Evolutionary conservation across 2,329 filamentous ascomycete species (phyloP), one percentile per base, ranked within the genome.

Genomic region (Xylariaceae sp.): DNA sequence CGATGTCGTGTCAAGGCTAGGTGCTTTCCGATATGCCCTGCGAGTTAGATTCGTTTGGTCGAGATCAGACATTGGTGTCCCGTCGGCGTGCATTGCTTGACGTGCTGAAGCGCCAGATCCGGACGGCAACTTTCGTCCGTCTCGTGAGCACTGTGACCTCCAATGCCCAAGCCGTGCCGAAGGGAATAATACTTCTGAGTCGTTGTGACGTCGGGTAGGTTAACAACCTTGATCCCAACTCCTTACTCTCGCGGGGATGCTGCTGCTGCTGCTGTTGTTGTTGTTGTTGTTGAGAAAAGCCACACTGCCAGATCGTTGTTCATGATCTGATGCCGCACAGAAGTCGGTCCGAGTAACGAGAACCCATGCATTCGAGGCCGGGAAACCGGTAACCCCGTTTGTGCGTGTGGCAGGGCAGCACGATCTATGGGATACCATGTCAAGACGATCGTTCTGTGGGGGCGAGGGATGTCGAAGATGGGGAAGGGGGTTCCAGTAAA

Each of bases 1-100:
- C 69, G 69, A 70, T 58, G 65, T 67, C 51, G 64, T 66, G 65
- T 65, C 53, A 65, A 63, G 54, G 47, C 43, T 45, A 54, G 45
- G 40, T 36, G 37, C 36, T 51, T 48, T 36, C 52, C 46, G 44
- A 43, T 51, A 22, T 47, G 13, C 2, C 30, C 39, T 44, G 32
- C n/a, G 36, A 19, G 19, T 42, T 18, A 8, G n/a, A 22, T 29
- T 43, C 13, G 41, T 54, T 43, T 37, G 34, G 41, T 41, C 37
- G 39, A 40, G 39, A 29, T 37, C 18, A 43, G 37, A 41, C 40
- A 49, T n/a, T n/a, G 15, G 13, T 16, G 39, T 41, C 9, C 7
- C 18, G 21, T 10, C 39, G 22, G 30, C 22, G 42, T 54, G 46
- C 37, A 37, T 47, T 21, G 45, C 26, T 48, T 47, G 41, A 41